phyloP scores from a whole-genome alignment of 257 asterid species.

The Scutellaria galericulata region DNA sequence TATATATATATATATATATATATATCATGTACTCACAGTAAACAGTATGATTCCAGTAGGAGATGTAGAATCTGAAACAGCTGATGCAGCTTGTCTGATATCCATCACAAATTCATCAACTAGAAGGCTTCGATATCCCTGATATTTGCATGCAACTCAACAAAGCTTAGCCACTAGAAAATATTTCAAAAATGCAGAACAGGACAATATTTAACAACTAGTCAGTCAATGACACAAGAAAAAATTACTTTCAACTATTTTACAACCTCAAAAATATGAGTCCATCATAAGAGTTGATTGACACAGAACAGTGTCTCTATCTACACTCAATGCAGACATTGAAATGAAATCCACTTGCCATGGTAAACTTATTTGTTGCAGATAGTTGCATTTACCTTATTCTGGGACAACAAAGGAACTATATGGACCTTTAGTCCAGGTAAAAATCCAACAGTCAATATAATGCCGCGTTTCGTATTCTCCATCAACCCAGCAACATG shows the following conservation, averaged over 20 bases:
- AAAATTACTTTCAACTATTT: neutral
- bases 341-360: conserved; percentile 27
- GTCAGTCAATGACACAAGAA: neutral
- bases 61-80: conserved; percentile 58
- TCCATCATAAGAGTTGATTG: conserved; percentile 20
- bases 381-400: conserved; percentile 41
- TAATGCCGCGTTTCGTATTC: conserved; percentile 47
- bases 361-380: conserved; percentile 7
- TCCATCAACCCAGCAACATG: conserved; percentile 26
- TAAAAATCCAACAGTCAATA: conserved; percentile 71
- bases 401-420: conserved; percentile 47
- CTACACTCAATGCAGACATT: neutral
- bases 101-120: conserved; percentile 69
- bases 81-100: conserved; percentile 58
- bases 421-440: conserved; percentile 67
- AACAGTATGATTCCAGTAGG: conserved; percentile 82
- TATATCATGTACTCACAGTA: conserved; percentile 51
- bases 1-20: no score
- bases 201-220: conserved; percentile 11
- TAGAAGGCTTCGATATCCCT: conserved; percentile 41
- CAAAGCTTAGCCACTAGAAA: conserved; percentile 27
- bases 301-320: conserved; percentile 9
- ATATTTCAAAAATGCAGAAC: conserved; percentile 13
- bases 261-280: conserved; percentile 20
- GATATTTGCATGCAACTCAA: conserved; percentile 36